A percentile compares a stretch with the other conserved stretches of the same genome.
phyloP scores from a whole-genome alignment of 345 rosid genomes.

The Gossypium sturtianum region DNA sequence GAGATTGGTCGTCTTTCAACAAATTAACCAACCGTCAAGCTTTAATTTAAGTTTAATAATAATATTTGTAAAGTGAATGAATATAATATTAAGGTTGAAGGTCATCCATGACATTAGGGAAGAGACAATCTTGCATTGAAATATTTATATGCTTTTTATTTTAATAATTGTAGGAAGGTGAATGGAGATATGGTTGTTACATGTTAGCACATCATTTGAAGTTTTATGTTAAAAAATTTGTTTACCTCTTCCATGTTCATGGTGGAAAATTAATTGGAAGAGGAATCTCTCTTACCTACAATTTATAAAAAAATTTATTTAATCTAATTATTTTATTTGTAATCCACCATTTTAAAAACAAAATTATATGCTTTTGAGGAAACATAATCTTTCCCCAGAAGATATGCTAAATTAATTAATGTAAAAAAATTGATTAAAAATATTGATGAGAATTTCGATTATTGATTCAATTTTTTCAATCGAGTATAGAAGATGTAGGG shows the following conservation, averaged over 20 bases:
- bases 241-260: not conserved
- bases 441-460: too few species aligned
- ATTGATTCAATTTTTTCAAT: too few species aligned
- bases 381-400: not conserved
- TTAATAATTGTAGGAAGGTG: not conserved
- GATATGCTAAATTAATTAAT: not conserved
- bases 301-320: not conserved
- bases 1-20: not conserved
- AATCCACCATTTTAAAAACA: not conserved
- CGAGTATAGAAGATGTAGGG: too few species aligned
- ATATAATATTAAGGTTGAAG: not conserved
- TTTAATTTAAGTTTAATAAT: not conserved
- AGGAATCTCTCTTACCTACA: not conserved
- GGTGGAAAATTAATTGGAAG: not conserved
- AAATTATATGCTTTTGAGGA: not conserved
- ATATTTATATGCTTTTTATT: not conserved
- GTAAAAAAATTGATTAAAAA: not conserved
- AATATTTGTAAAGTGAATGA: conserved; percentile 2
- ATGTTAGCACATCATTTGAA: not conserved
- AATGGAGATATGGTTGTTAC: not conserved
- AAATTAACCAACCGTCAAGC: not conserved
- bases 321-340: not conserved
- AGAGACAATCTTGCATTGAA: not conserved
- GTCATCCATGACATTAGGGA: conserved; percentile 7
- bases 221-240: not conserved